Evolutionary conservation across 345 rosid species (phyloP).

Genomic region (Arabidopsis suecica): DNA sequence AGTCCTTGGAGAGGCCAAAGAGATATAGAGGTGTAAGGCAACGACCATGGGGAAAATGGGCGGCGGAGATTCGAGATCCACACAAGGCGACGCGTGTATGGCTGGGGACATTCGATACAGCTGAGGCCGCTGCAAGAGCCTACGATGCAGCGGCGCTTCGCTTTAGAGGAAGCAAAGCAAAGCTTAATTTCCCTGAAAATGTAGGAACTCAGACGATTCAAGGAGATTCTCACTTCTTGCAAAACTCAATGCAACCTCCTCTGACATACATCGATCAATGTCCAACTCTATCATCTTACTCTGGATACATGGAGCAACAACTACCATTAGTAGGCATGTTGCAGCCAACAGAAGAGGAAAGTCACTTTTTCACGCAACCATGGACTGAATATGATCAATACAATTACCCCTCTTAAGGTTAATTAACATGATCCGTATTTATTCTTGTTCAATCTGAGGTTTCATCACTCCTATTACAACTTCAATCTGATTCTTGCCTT

Average conservation of each 20-base stretch:
- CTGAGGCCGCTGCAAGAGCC: constrained; percentile 81
- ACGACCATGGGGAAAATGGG: constrained; percentile 35
- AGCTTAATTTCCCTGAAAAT: constrained; percentile 40
- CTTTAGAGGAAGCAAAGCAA: constrained; percentile 83
- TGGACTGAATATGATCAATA: background rate
- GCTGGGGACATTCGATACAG: constrained; percentile 88
- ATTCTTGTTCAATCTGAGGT: no score
- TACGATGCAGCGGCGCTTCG: constrained; percentile 79
- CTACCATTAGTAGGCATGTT: background rate
- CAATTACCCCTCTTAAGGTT: background rate
- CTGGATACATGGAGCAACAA: background rate
- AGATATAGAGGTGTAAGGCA: constrained; percentile 79
- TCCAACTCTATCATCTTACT: constrained; percentile 3
- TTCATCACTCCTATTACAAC: background rate
- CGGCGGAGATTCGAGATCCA: constrained; percentile 60
- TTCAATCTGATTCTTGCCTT: background rate
- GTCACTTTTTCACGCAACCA: background rate
- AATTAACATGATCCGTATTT: background rate
- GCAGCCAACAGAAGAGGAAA: background rate
- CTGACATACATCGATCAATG: constrained; percentile 7
- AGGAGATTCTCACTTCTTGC: constrained; percentile 10
- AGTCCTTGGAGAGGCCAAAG: constrained; percentile 50
- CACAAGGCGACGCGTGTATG: constrained; percentile 82
- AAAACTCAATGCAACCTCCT: background rate
- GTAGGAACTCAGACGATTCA: constrained; percentile 1